Evolutionary conservation across 345 rosid genomes (phyloP), one percentile per base, ranked within the genome.

Genomic region (Aurinia saxatilis): DNA sequence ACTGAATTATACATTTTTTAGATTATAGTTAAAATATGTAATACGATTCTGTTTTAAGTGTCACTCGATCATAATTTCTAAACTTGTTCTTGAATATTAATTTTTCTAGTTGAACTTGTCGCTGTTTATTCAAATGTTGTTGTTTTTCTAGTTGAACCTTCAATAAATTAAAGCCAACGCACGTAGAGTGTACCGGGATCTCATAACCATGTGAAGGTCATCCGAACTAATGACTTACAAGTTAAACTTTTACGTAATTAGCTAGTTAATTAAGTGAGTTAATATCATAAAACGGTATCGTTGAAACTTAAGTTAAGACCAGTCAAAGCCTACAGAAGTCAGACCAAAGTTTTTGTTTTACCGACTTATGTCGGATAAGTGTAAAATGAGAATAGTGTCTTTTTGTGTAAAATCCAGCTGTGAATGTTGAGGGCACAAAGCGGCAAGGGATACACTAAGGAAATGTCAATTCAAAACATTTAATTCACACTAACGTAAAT

Each of bases 391-490:
- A 33, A 30, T 31, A 38, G 34, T 35, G 7, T 47, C 42, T 50
- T 8, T 30, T 25, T 42, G 6, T 33, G 50, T 53, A 27, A 46
- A 70, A 33, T 49, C 65, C 65, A 63, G 70, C 65, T 70, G 74
- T 70, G 64, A 63, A 39, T 48, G 59, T 49, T 33, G 46, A 42
- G 59, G 47, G 65, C 59, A 48, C 75, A 63, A 39, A 49, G 75
- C 65, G 69, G 75, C 60, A 57, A 48, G 56, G 70, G 34, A 50
- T 64, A 53, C 61, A 77, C 67, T 38, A 39, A 66, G 68, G 68
- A 66, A 66, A 25, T 68, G 79, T 71, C 71, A 45, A 57, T 56
- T 76, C 78, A 52, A 30, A 40, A 63, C 74, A 70, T 56, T 63
- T 21, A 56, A 21, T 63, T 70, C 59, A 63, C 58, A 51, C 60